Evolutionary conservation across 352 stramenopile species (phyloP).

Genomic region (Aphanomyces cochlioides): DNA sequence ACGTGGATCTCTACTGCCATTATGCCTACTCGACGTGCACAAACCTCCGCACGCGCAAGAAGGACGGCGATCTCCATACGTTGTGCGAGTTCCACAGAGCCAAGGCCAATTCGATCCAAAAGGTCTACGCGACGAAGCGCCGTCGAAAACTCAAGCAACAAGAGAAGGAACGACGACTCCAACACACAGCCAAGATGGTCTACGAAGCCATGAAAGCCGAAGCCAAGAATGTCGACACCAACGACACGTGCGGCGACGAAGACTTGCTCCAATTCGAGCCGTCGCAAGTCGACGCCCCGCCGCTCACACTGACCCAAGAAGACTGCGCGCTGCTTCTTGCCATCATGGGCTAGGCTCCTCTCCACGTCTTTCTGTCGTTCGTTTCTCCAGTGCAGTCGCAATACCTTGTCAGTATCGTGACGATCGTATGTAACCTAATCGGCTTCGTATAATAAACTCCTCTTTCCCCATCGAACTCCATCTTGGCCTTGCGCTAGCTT

Average conservation of each 20-base stretch:
- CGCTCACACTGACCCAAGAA: not conserved
- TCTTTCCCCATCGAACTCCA: too few relatives aligned
- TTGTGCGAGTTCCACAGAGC: slow-evolving; percentile 18
- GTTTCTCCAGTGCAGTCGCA: too few relatives aligned
- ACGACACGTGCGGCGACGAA: not conserved
- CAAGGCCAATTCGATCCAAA: slow-evolving; percentile 26
- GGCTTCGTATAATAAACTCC: too few relatives aligned
- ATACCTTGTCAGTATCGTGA: too few relatives aligned
- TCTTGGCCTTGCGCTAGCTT: too few relatives aligned
- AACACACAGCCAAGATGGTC: not conserved
- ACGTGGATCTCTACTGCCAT: slow-evolving; percentile 2
- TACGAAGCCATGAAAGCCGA: not conserved
- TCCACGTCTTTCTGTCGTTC: too few relatives aligned
- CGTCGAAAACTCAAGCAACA: not conserved
- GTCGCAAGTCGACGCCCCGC: not conserved
- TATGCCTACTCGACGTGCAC: slow-evolving; percentile 24
- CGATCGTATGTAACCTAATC: too few relatives aligned
- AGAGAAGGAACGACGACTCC: slow-evolving; percentile 3
- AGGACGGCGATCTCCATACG: slow-evolving; percentile 17
- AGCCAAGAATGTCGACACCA: not conserved
- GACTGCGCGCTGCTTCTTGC: not conserved
- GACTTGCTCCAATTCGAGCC: not conserved
- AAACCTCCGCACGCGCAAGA: slow-evolving; percentile 8
- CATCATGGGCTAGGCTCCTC: not conserved
- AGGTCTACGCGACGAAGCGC: slow-evolving; percentile 20